Evolutionary conservation across 2,329 filamentous ascomycete species (phyloP), one percentile per base, ranked within the genome.

Genomic region (Fusarium globosum): DNA sequence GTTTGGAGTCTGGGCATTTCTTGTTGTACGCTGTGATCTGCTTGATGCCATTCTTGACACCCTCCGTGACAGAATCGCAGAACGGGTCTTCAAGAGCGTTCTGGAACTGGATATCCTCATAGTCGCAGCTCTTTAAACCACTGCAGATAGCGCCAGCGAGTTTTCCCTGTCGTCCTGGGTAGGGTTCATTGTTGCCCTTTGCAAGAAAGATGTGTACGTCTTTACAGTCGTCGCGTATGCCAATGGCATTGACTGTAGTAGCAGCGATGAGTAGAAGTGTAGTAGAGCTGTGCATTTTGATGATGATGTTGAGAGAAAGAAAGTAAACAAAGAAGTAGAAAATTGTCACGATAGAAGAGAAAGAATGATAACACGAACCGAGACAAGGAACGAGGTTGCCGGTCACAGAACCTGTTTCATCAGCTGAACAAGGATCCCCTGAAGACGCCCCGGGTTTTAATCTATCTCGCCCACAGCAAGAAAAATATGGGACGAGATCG

Each of bases 21-120:
- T 68, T 68, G 53, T 68, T 68, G 45, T 68, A 68, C 13, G 45
- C 62, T 5, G 65, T 68, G 52, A 68, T 68, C 23, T 68, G 65
- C 52, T 68, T 68, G 21, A 67, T 68, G 7, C 65, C 65, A 9
- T 68, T 68, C 62, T 45, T 28, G 5, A 68, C 65, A 5, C 65
- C 65, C 35, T 68, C 62, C 0, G 63, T 68, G 35, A 68, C 65
- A 13, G 65, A 68, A n/a, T 61, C 35, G 39, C 65, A 68, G 36
- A 20, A 68, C 1, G 65, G 65, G 2, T 65, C 65, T 42, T 51
- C 45, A 2, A 68, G 53, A 12, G 52, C 52, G 16, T 68, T 68
- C n/a, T 68, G 45, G 39, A 67, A 67, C n/a, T 46, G 38, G 26
- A 68, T 68, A 3, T 68, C 53, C 14, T 68, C 65, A n/a, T 68